These are phyloP conservation scores for Xylariaceae sp. DNA, from an alignment of 2,329 filamentous ascomycete genomes.

Conservation along the genomic window DNA sequence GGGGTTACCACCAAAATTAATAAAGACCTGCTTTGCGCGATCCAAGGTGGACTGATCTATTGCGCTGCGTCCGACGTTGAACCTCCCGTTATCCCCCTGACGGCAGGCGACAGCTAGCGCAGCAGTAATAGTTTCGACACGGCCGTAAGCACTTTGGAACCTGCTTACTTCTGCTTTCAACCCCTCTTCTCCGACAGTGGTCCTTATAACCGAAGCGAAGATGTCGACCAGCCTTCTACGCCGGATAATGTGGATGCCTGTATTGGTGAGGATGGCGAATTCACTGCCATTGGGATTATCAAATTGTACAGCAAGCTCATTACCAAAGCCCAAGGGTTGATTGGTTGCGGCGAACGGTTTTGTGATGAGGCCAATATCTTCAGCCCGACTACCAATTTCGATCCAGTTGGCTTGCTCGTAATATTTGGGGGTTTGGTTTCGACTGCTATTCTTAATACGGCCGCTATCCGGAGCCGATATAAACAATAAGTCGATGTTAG, in stretches of 20 bases:
- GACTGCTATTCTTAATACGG: slow-evolving; percentile 70
- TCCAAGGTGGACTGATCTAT: slow-evolving; percentile 87
- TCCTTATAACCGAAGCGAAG: slow-evolving; percentile 81
- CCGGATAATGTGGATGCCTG: slow-evolving; percentile 84
- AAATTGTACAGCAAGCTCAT: slow-evolving; percentile 95
- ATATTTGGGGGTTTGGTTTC: slow-evolving; percentile 63
- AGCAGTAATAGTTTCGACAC: slow-evolving; percentile 86
- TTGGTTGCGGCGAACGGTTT: slow-evolving; percentile 72
- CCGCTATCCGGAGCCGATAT: slow-evolving; percentile 87
- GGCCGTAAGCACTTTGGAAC: slow-evolving; percentile 85
- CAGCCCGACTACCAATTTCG: slow-evolving; percentile 72
- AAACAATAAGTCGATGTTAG: slow-evolving; percentile 73
- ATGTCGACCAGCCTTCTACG: slow-evolving; percentile 87
- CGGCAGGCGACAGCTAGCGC: slow-evolving; percentile 94
- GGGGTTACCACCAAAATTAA: slow-evolving; percentile 89
- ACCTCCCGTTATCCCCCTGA: slow-evolving; percentile 77
- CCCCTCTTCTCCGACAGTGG: slow-evolving; percentile 76
- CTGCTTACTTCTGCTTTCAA: slow-evolving; percentile 81
- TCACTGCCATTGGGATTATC: slow-evolving; percentile 77
- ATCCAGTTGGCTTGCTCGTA: slow-evolving; percentile 84
- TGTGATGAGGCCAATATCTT: slow-evolving; percentile 80
- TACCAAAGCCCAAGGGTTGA: slow-evolving; percentile 82
- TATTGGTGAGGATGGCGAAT: slow-evolving; percentile 89
- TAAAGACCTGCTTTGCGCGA: slow-evolving; percentile 83
- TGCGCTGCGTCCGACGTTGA: slow-evolving; percentile 74